Evolutionary conservation across 225 moss, liverwort and hornwort genomes (phyloP).

Genomic region (Climacium dendroides): DNA sequence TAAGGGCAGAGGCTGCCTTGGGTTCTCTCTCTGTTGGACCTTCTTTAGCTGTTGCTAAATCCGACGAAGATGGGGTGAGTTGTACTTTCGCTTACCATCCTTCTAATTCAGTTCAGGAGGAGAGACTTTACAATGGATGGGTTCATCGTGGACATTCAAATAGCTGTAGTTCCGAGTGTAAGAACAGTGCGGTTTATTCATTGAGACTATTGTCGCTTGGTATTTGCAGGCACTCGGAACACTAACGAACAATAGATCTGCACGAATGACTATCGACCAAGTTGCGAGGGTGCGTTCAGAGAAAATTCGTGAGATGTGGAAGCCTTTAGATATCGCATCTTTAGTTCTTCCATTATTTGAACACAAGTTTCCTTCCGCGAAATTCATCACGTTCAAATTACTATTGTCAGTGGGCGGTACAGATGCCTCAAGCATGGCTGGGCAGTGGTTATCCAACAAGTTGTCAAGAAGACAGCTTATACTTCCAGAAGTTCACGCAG

Average conservation of each 20-base stretch:
- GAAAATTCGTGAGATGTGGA: slow-evolving; percentile 68
- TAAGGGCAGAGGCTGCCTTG: slow-evolving; percentile 73
- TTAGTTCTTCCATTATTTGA: slow-evolving; percentile 68
- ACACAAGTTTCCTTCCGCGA: slow-evolving; percentile 41
- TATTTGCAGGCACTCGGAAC: slow-evolving; percentile 18
- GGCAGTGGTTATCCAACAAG: slow-evolving; percentile 40
- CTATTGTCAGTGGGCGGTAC: slow-evolving; percentile 48
- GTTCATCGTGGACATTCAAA: neutral
- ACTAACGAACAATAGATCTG: slow-evolving; percentile 13
- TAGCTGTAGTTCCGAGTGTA: neutral
- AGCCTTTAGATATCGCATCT: slow-evolving; percentile 44
- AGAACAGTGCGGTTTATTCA: neutral
- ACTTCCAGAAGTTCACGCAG: slow-evolving; percentile 31
- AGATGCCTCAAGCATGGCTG: slow-evolving; percentile 30
- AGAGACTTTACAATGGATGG: neutral
- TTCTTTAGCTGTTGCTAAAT: slow-evolving; percentile 28
- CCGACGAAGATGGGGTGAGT: slow-evolving; percentile 16
- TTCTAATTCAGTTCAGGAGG: neutral
- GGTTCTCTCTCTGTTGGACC: slow-evolving; percentile 64
- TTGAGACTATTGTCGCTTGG: neutral
- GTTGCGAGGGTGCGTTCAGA: slow-evolving; percentile 47
- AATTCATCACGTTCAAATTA: slow-evolving; percentile 66
- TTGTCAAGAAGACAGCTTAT: slow-evolving; percentile 24
- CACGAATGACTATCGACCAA: slow-evolving; percentile 22
- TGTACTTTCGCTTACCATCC: neutral